phyloP scores from a whole-genome alignment of 2,329 filamentous ascomycete species.

The Nigrospora oryzae region DNA sequence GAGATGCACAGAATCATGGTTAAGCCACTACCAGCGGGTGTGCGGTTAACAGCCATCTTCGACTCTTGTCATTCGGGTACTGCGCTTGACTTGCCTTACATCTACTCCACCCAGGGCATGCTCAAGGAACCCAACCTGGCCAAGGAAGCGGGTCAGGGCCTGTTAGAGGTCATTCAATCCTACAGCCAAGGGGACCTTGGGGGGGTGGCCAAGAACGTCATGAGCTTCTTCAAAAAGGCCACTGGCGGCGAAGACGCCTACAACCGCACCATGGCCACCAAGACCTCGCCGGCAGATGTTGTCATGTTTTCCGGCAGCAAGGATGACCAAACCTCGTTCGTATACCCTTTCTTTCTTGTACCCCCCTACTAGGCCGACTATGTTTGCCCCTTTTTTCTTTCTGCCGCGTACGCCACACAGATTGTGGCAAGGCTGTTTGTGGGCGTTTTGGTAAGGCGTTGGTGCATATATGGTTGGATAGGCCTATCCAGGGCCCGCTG shows the following conservation, averaged over 20 bases:
- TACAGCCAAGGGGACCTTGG: conserved; percentile 80
- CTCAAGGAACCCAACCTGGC: conserved; percentile 76
- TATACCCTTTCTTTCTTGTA: conserved; percentile 24
- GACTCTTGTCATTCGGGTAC: conserved; percentile 76
- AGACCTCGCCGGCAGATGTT: conserved; percentile 90
- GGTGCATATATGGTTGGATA: too few species aligned
- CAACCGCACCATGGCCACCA: conserved; percentile 75
- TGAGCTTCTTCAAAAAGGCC: conserved; percentile 81
- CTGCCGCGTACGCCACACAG: background rate
- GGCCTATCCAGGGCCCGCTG: too few species aligned
- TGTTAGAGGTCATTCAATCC: conserved; percentile 64
- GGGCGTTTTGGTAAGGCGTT: too few species aligned
- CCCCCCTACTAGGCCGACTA: conserved; percentile 8
- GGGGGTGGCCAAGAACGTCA: conserved; percentile 71
- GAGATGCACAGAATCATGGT: conserved; percentile 76
- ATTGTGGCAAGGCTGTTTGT: too few species aligned
- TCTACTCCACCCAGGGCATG: conserved; percentile 72
- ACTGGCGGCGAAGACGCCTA: conserved; percentile 67
- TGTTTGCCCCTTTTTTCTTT: background rate
- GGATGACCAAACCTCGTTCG: conserved; percentile 83
- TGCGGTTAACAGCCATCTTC: conserved; percentile 76
- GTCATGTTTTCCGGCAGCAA: conserved; percentile 98
- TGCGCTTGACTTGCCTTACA: conserved; percentile 68
- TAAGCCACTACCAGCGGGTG: conserved; percentile 66
- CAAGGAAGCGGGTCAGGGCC: conserved; percentile 67